phyloP scores from a whole-genome alignment of 176 grass and related monocot genomes.

The Bromus sterilis region DNA sequence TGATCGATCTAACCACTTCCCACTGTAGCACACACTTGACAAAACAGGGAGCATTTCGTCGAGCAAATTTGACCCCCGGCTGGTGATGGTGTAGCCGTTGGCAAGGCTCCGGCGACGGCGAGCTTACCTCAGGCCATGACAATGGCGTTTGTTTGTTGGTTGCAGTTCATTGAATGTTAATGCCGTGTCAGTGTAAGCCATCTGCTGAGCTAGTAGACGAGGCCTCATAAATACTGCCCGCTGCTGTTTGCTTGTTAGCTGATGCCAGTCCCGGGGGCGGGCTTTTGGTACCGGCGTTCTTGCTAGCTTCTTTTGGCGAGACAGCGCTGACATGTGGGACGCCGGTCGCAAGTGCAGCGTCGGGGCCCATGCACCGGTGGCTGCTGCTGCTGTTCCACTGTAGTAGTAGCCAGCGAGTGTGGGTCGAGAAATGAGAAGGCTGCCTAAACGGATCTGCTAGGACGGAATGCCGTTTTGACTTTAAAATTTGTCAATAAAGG shows the following conservation, averaged over 20 bases:
- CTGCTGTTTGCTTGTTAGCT: background rate
- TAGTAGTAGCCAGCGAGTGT: background rate
- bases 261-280: background rate
- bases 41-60: too few species aligned
- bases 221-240: conserved; percentile 3
- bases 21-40: background rate
- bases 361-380: background rate
- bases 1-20: background rate
- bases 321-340: background rate
- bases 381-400: background rate
- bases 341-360: background rate
- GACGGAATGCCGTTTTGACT: conserved; percentile 20
- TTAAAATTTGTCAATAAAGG: conserved; percentile 17
- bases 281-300: background rate
- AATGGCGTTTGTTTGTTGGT: conserved; percentile 16
- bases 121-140: conserved; percentile 2
- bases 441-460: conserved; percentile 26
- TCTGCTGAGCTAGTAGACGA: background rate
- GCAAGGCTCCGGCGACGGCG: background rate
- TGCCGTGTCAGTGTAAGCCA: conserved; percentile 18
- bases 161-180: conserved; percentile 20
- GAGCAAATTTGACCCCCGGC: too few species aligned
- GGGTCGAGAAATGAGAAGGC: background rate
- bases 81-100: background rate
- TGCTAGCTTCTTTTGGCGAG: background rate